Evolutionary conservation across 2,329 filamentous ascomycete species (phyloP), one percentile per base, ranked within the genome.

Genomic region (Microsporum audouinii): DNA sequence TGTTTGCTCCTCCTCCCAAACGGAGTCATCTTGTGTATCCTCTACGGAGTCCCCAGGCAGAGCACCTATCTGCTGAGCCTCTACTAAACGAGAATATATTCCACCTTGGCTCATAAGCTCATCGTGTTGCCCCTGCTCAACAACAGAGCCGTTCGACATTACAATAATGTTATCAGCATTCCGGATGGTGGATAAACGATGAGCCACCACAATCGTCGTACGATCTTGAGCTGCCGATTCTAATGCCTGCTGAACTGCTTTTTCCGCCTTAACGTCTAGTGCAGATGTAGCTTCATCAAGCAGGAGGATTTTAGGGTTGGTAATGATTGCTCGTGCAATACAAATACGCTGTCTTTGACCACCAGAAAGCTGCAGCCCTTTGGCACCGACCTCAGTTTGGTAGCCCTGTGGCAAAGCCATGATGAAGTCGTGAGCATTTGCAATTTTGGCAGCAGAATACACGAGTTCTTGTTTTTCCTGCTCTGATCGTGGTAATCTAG

Each of bases 341-440:
- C 23, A 29, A 29, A 58, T 58, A 8, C 56, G 56, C 38, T 58
- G 36, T 8, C 39, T 41, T 29, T 58, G 56, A 7, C 56, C 56
- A 45, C 56, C 39, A 5, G 36, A 41, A 8, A 58, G 36, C 36
- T 58, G 56, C 4, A 41, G n/a, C 7, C 56, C 56, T 27, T 23
- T 43, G 27, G 17, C 6, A 4, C 56, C 39, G 10, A 43, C 56
- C 4, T 41, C 34, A 31, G 56, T 58, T 27, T 41, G 39, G 8
- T 41, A 58, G 1, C 56, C 56, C 14, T 55, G 29, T 1, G 86
- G 86, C 2, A 89, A 75, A 23, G 80, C 80, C 53, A 82, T 78
- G 61, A 89, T 85, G 66, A 87, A 88, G 62, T 88, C 85, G 64
- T 87, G 82, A 0, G 86, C 86, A 70, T 86, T 88, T 0, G 86